Base-by-base conservation (phyloP, 2,329 filamentous ascomycete species). In the Claviceps sp. region DNA sequence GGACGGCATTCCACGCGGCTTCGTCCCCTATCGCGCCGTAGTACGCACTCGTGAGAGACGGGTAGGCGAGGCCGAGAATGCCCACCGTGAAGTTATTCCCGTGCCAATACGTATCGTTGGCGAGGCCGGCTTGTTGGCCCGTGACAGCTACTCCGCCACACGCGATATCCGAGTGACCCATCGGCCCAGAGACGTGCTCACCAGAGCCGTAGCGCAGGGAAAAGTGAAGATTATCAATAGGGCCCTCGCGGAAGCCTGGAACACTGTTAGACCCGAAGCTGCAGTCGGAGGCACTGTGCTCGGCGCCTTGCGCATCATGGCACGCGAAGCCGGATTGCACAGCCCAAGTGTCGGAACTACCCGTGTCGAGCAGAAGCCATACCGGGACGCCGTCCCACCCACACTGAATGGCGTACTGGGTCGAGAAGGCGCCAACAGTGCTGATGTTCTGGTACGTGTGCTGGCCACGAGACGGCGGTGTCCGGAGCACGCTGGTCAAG, bases 41-140 rank as follows among this genome's bases (percentile, higher is more conserved):
- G 54, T 70, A 78, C 13, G 69, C 72, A 49, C 69, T 76, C 1
- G 74, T 76, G 34, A 78, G 61, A 42, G 71, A 67, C 2, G 73
- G 71, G 51, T 75, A 78, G 0, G 72, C 74, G 52, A 78, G 66
- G 0, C 75, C 75, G 20, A 78, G 61, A 45, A 78, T 64, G 5
- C 75, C 75, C 51, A 71, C 72, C 23, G 75, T 77, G 44, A 70
- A 57, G 59, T 77, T 77, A 61, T 77, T 71, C 45, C 75, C 75
- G 51, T 65, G 66, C 75, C 75, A 78, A 58, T 68, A 69, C 2
- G 74, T 75, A 52, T 62, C 64, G 57, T 71, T 75, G 45, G 72
- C 75, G 20, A 78, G 64, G 13, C 69, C 73, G 45, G 76, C 67
- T 57, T 74, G 69, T 60, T 77, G 74, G 36, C 64, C 62, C 17